These are phyloP conservation scores for Coriaria nepalensis DNA, from an alignment of 306 rosid species.

Conservation along the genomic window DNA sequence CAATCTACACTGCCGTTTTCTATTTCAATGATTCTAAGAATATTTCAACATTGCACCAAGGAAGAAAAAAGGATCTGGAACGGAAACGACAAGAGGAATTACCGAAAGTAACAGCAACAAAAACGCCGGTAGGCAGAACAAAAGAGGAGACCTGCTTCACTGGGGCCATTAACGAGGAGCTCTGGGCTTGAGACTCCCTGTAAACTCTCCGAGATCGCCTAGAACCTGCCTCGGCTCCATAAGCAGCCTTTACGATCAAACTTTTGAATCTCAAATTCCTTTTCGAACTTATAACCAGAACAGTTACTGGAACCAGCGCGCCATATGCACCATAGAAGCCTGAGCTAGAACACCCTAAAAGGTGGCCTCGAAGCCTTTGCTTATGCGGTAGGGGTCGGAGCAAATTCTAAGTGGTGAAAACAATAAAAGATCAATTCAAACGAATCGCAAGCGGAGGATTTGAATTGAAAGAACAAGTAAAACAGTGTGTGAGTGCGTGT, in stretches of 20 bases:
- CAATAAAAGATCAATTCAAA: neutral
- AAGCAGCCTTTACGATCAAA: slow-evolving; percentile 37
- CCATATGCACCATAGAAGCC: slow-evolving; percentile 11
- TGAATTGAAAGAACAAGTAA: neutral
- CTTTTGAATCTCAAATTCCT: slow-evolving; percentile 17
- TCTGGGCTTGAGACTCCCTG: slow-evolving; percentile 46
- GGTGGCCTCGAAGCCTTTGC: slow-evolving; percentile 18
- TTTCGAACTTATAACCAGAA: slow-evolving; percentile 13
- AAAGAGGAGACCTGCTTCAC: slow-evolving; percentile 47
- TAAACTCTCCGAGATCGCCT: slow-evolving; percentile 61
- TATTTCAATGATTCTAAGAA: no score
- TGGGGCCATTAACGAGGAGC: slow-evolving; percentile 36
- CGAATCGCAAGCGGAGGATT: neutral
- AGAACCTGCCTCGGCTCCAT: slow-evolving; percentile 29
- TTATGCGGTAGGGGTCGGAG: slow-evolving; percentile 19
- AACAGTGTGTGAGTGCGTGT: slow-evolving; percentile 1
- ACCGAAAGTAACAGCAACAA: slow-evolving; percentile 65
- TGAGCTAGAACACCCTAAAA: slow-evolving; percentile 12
- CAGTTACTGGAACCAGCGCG: slow-evolving; percentile 15
- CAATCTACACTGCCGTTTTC: no score
- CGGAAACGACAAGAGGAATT: slow-evolving; percentile 2
- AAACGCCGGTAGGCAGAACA: slow-evolving; percentile 48
- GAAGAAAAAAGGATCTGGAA: no score
- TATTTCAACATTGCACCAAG: neutral
- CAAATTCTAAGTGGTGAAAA: slow-evolving; percentile 6